A percentile compares a stretch with the other conserved stretches of the same genome.
Evolutionary conservation across 192 early-diverging fungal species (phyloP).

Genomic region (Entomortierella beljakovae): DNA sequence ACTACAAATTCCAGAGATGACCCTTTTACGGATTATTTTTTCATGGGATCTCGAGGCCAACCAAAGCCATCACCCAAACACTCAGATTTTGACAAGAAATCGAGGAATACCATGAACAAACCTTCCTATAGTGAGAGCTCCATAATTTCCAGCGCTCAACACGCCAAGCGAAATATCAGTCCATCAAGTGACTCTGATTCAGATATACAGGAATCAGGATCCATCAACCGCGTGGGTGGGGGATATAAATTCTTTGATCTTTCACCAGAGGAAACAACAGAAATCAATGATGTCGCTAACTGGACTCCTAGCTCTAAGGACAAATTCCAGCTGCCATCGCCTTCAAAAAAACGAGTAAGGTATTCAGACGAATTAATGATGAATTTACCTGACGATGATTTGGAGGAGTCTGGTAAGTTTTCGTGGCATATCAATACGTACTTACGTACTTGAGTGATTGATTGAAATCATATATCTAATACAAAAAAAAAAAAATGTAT

Average conservation of each 20-base stretch:
- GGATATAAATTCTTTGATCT: neutral
- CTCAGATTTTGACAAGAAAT: too few relatives aligned
- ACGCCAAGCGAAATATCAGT: neutral
- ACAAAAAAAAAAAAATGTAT: neutral
- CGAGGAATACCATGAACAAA: too few relatives aligned
- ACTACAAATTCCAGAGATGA: too few relatives aligned
- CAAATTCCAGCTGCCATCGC: constrained; percentile 22
- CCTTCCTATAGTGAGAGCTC: too few relatives aligned
- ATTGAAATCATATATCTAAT: neutral
- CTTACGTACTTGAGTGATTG: neutral
- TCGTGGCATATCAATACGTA: neutral
- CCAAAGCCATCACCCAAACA: too few relatives aligned
- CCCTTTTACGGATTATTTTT: too few relatives aligned
- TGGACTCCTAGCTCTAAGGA: neutral
- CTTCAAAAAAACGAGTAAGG: constrained; percentile 6
- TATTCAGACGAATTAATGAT: constrained; percentile 3
- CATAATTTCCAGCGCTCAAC: too few relatives aligned
- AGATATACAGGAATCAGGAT: neutral
- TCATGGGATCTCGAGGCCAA: too few relatives aligned
- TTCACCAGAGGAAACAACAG: neutral
- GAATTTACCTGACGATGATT: constrained; percentile 29
- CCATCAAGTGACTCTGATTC: neutral
- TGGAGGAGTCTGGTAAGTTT: neutral
- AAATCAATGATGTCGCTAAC: neutral
- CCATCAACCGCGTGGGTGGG: too few relatives aligned